These are phyloP conservation scores for Conoideocrella luteorostrata DNA, from an alignment of 2,329 filamentous ascomycete genomes.

Conservation along the genomic window DNA sequence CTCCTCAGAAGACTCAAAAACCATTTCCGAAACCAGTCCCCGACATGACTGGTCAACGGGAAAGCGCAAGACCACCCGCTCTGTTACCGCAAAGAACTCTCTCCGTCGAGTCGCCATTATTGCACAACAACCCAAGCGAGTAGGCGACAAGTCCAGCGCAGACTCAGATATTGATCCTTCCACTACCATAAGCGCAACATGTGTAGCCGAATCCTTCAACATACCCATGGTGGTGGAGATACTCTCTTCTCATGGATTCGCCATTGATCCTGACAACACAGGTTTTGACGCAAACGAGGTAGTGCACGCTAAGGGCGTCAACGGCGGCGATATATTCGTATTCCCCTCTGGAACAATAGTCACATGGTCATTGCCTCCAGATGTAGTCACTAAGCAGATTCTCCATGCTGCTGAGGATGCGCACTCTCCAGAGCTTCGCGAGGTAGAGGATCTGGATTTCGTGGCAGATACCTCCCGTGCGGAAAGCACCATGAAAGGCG, in stretches of 20 bases:
- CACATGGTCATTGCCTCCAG: slow-evolving; percentile 78
- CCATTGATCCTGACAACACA: slow-evolving; percentile 54
- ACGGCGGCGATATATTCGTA: slow-evolving; percentile 83
- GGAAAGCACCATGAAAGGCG: slow-evolving; percentile 72
- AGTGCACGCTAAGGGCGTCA: slow-evolving; percentile 54
- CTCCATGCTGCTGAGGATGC: slow-evolving; percentile 69
- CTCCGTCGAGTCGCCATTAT: slow-evolving; percentile 80
- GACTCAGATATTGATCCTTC: slow-evolving; percentile 27
- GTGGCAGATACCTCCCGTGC: slow-evolving; percentile 67
- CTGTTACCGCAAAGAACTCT: slow-evolving; percentile 58
- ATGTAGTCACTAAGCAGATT: slow-evolving; percentile 67
- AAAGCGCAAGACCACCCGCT: slow-evolving; percentile 42
- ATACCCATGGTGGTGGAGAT: slow-evolving; percentile 55
- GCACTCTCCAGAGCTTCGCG: slow-evolving; percentile 61
- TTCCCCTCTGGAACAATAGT: slow-evolving; percentile 94
- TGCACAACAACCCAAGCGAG: slow-evolving; percentile 56
- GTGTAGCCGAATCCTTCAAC: slow-evolving; percentile 57
- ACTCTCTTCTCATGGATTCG: slow-evolving; percentile 52
- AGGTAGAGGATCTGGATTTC: slow-evolving; percentile 88
- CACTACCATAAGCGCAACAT: slow-evolving; percentile 51
- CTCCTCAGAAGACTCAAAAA: slow-evolving; percentile 14
- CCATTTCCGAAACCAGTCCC: slow-evolving; percentile 11
- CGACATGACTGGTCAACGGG: slow-evolving; percentile 18
- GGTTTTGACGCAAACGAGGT: slow-evolving; percentile 57
- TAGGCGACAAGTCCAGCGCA: slow-evolving; percentile 23